These are phyloP conservation scores for Russula dissimulans DNA, from an alignment of 768 basidiomycete species.

Conservation along the genomic window DNA sequence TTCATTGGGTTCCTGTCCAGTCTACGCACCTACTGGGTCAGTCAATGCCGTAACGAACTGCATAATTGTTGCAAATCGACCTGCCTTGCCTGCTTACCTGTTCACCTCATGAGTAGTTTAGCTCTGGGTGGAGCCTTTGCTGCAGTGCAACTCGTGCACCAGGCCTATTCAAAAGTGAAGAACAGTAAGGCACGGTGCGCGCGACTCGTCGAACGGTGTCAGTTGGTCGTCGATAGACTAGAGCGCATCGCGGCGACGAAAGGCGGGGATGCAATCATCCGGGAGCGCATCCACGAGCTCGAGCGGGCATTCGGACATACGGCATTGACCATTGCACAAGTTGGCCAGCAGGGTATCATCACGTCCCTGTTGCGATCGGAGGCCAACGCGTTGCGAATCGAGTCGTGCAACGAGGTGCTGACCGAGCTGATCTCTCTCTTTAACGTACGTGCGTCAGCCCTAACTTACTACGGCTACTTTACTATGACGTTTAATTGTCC, in stretches of 20 bases:
- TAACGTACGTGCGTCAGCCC: conserved; percentile 4
- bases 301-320: conserved; percentile 15
- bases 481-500: too few species aligned
- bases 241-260: conserved; percentile 6
- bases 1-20: background rate
- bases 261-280: conserved; percentile 1
- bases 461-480: too few species aligned
- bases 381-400: conserved; percentile 13
- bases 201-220: conserved; percentile 18
- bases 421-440: conserved; percentile 16
- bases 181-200: conserved; percentile 18
- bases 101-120: conserved; percentile 6
- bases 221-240: conserved; percentile 13
- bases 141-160: conserved; percentile 18
- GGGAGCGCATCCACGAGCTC: conserved; percentile 12
- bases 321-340: conserved; percentile 9
- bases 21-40: background rate
- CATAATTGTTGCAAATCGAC: background rate
- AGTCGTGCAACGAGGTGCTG: conserved; percentile 16
- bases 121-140: conserved; percentile 16
- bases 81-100: background rate
- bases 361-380: conserved; percentile 15
- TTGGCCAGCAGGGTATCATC: conserved; percentile 17
- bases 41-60: background rate
- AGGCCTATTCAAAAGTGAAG: conserved; percentile 16